A percentile compares a stretch with the other conserved stretches of the same genome.
These are phyloP conservation scores for Arachnomyces sp. DNA, from an alignment of 2,329 filamentous ascomycete species.

Conservation along the genomic window DNA sequence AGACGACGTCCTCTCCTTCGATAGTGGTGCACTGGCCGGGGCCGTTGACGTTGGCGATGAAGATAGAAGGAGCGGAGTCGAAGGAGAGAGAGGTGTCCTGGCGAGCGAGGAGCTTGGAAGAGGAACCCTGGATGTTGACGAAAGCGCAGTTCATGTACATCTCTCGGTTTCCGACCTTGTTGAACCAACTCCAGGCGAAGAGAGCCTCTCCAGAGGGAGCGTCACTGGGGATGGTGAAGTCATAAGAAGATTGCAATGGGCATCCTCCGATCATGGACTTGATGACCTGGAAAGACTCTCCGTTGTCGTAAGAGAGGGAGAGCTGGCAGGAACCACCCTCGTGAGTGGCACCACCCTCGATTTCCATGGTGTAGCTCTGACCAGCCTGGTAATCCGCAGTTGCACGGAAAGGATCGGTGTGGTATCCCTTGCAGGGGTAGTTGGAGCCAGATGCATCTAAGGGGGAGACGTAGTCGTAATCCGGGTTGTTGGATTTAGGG, in stretches of 20 bases:
- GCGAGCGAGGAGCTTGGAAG: background rate
- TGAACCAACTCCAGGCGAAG: slow-evolving; percentile 72
- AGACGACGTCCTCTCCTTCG: slow-evolving; percentile 6
- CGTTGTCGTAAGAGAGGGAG: slow-evolving; percentile 64
- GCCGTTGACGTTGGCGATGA: slow-evolving; percentile 9
- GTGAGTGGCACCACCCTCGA: slow-evolving; percentile 56
- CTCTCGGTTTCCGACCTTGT: slow-evolving; percentile 46
- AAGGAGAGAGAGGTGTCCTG: slow-evolving; percentile 1
- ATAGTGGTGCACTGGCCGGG: slow-evolving; percentile 7
- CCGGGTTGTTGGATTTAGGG: slow-evolving; percentile 41
- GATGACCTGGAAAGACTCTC: slow-evolving; percentile 60
- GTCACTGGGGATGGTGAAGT: slow-evolving; percentile 59
- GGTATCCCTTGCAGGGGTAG: slow-evolving; percentile 70
- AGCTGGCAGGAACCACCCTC: slow-evolving; percentile 70
- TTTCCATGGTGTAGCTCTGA: slow-evolving; percentile 52
- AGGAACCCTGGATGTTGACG: slow-evolving; percentile 48
- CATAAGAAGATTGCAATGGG: slow-evolving; percentile 45
- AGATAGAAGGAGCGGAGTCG: slow-evolving; percentile 6
- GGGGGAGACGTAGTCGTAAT: slow-evolving; percentile 66
- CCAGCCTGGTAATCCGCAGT: slow-evolving; percentile 58
- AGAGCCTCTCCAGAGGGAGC: slow-evolving; percentile 53
- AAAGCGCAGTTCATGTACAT: slow-evolving; percentile 74
- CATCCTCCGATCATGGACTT: slow-evolving; percentile 54
- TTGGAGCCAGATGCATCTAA: slow-evolving; percentile 51
- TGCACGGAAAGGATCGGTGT: slow-evolving; percentile 44